Conservation (phyloP, 352 stramenopile species). For the Peronospora belbahrii region DNA sequence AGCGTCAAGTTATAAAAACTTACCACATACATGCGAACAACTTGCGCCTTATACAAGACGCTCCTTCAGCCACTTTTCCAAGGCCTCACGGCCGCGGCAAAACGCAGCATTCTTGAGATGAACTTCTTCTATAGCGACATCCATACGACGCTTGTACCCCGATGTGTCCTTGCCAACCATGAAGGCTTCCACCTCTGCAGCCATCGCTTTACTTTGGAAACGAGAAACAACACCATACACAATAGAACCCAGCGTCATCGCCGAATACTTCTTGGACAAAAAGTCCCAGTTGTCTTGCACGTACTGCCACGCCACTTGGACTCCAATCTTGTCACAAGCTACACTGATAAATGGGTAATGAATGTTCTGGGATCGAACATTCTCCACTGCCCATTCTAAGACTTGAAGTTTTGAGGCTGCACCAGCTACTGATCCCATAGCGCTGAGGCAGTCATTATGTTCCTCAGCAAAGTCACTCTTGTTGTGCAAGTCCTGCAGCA, state of each 20-base stretch:
- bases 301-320: slow-evolving; percentile 57
- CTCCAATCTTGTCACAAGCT: slow-evolving; percentile 35
- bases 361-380: slow-evolving; percentile 64
- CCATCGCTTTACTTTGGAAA: slow-evolving; percentile 45
- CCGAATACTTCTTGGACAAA: slow-evolving; percentile 50
- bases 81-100: slow-evolving; percentile 40
- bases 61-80: slow-evolving; percentile 52
- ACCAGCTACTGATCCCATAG: slow-evolving; percentile 44
- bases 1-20: neutral
- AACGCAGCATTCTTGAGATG: slow-evolving; percentile 45
- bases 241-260: slow-evolving; percentile 40
- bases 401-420: slow-evolving; percentile 41
- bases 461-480: slow-evolving; percentile 59
- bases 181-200: slow-evolving; percentile 50
- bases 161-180: slow-evolving; percentile 45
- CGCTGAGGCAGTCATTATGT: slow-evolving; percentile 48
- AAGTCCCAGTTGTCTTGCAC: slow-evolving; percentile 56
- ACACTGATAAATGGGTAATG: slow-evolving; percentile 45
- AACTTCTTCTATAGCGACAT: slow-evolving; percentile 49
- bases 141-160: slow-evolving; percentile 45
- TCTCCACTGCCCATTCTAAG: slow-evolving; percentile 66
- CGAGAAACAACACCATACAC: slow-evolving; percentile 29
- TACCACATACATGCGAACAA: neutral
- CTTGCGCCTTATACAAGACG: slow-evolving; percentile 12
- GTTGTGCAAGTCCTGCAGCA: slow-evolving; percentile 57